Base-by-base conservation (phyloP, 73 alveolate species). In the Stentor coeruleus region DNA sequence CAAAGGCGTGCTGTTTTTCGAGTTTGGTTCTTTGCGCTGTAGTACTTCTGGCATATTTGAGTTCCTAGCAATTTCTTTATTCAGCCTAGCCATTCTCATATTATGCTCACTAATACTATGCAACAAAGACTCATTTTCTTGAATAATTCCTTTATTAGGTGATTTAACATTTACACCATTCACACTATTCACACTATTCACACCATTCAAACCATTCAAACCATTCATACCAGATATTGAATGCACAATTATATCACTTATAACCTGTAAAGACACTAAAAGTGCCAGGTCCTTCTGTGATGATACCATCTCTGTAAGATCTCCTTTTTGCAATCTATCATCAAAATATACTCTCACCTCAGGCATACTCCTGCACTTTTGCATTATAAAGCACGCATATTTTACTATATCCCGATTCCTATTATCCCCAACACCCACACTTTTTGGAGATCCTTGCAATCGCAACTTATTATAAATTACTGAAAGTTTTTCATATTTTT, bases 31-130 rank as follows among this genome's bases (percentile, higher is more conserved):
- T n/a, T n/a, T n/a, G n/a, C n/a, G n/a, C n/a, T n/a, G n/a, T n/a
- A n/a, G n/a, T n/a, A n/a, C n/a, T n/a, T n/a, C n/a, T n/a, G n/a
- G n/a, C n/a, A n/a, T n/a, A n/a, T n/a, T n/a, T n/a, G 59, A 59
- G 33, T 77, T 77, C 28, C 38, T 74, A 77, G 85, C 85, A 38
- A 59, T 77, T 55, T 42, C 84, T 77, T 40, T 59, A n/a, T 3
- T 39, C 15, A 40, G 59, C 82, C 42, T 77, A 35, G 30, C 74
- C 84, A 42, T 74, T 36, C 74, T 11, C 38, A 40, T 14, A 40
- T 40, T 77, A 31, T 77, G 59, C 74, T 6, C 60, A 35, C 76
- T 35, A 77, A 26, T 49, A 20, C 66, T 49, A 49, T 49, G 6
- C 66, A 49, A 11, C 66, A 49, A 20, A 20, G 6, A 11, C 20